Percentiles rank a stretch among this genome's conserved stretches.
Evolutionary conservation across 2,329 filamentous ascomycete genomes (phyloP).

Genomic region (Neofusicoccum cordaticola): DNA sequence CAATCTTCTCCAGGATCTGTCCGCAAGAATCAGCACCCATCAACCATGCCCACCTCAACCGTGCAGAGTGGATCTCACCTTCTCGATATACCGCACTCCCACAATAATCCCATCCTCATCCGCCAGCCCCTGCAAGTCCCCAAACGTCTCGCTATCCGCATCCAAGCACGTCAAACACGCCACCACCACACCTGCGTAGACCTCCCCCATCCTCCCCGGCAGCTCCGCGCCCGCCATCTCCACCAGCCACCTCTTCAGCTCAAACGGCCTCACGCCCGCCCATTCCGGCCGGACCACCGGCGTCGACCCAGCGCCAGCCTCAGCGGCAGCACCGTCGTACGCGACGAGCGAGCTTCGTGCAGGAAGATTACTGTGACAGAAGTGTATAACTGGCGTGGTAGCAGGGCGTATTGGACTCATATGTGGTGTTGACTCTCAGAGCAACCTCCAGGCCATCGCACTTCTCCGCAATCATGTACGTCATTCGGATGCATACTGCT

Average conservation of each 20-base stretch:
- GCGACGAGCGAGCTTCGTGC: conserved; percentile 28
- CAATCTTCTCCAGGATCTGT: too few species aligned
- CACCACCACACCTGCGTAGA: not conserved
- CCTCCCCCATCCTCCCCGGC: not conserved
- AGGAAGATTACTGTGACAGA: too few species aligned
- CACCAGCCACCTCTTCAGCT: not conserved
- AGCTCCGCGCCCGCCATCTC: not conserved
- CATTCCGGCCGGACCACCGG: too few species aligned
- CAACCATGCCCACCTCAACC: too few species aligned
- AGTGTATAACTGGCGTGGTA: too few species aligned
- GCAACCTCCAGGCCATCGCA: too few species aligned
- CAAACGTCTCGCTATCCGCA: not conserved
- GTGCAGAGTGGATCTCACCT: not conserved
- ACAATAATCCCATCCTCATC: not conserved
- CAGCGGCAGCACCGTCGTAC: conserved; percentile 15
- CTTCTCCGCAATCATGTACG: too few species aligned
- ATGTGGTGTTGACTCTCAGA: too few species aligned
- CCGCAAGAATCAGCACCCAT: too few species aligned
- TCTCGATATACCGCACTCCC: not conserved
- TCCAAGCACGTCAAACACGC: not conserved
- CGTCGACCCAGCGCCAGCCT: too few species aligned
- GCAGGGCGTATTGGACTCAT: too few species aligned
- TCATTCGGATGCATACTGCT: too few species aligned
- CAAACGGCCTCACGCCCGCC: not conserved
- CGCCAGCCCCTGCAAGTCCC: not conserved